Evolutionary conservation across 345 rosid genomes (phyloP), one percentile per base, ranked within the genome.

Genomic region (Brassica juncea): DNA sequence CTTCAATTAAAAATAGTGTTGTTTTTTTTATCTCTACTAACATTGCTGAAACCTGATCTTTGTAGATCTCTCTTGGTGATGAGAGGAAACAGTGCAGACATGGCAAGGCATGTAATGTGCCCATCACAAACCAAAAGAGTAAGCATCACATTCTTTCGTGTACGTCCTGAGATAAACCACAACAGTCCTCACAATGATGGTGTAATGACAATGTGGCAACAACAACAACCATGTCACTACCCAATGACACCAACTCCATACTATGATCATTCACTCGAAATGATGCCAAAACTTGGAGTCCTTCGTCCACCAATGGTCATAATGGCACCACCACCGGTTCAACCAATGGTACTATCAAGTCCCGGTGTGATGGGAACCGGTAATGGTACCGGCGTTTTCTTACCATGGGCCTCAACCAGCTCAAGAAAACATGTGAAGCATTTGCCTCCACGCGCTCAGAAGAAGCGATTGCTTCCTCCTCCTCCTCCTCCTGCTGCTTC

Each of bases 371-470:
- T 75, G 76, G 83, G 88, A 80, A 86, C 87, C n/a, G 80, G 86
- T 21, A 87, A 84, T 23, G 96, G 96, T 15, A 93, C 97, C 0
- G 99, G 99, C 0, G 99, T 95, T 73, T 95, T 92, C 87, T 78
- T 95, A 88, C 98, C 99, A 1, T 90, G 97, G 98, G 78, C 87
- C 4, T 73, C 82, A 2, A 84, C 79, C 68, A 84, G 89, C 66
- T 84, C 97, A 62, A 88, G 88, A 79, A 93, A 83, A 79, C 91
- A 85, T 2, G 75, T 86, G 3, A 90, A 87, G 83, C 96, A 86
- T 81, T 93, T 93, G 82, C 99, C 99, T 47, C 99, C 99, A 0
- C 94, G 99, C 0, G 97, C 97, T 3, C 93, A 86, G 27, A 90
- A 82, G 82, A 86, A 86, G 68, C 84, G 90, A 57, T 76, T 84